Conservation (phyloP, 2,329 filamentous ascomycete genomes). For the Colletotrichum noveboracense region DNA sequence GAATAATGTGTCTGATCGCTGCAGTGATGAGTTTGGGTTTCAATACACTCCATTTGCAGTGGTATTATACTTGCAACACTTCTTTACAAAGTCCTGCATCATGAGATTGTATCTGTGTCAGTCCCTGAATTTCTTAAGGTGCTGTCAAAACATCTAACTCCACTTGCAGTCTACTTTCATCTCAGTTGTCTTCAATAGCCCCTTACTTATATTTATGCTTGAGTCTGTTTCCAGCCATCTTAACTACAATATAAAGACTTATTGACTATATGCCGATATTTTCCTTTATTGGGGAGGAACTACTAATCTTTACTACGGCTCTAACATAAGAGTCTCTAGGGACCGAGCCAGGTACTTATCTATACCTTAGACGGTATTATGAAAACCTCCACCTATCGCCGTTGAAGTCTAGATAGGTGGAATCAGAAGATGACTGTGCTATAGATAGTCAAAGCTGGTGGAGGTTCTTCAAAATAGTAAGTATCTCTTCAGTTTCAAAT, state of each 20-base stretch:
- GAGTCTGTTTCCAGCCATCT: not conserved
- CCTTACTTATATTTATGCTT: not conserved
- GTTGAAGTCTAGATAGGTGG: too few relatives aligned
- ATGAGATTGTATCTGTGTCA: not conserved
- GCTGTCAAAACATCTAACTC: not conserved
- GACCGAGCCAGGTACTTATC: too few relatives aligned
- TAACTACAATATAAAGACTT: not conserved
- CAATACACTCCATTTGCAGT: not conserved
- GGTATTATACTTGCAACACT: not conserved
- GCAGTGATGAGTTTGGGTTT: not conserved
- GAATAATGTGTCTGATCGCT: not conserved
- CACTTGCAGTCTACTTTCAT: not conserved
- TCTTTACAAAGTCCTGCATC: not conserved
- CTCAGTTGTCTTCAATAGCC: not conserved
- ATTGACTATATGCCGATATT: not conserved
- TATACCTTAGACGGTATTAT: too few relatives aligned
- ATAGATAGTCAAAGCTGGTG: too few relatives aligned
- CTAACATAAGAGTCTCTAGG: not conserved
- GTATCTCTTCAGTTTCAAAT: too few relatives aligned
- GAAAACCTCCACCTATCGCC: too few relatives aligned
- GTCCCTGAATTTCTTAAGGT: fast-evolving
- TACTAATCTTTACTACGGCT: not conserved
- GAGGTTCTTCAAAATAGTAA: too few relatives aligned
- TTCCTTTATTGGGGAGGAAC: not conserved
- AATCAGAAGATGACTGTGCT: too few relatives aligned